Evolutionary conservation across 2,329 filamentous ascomycete species (phyloP).

Genomic region (Aspergillus brasiliensis): DNA sequence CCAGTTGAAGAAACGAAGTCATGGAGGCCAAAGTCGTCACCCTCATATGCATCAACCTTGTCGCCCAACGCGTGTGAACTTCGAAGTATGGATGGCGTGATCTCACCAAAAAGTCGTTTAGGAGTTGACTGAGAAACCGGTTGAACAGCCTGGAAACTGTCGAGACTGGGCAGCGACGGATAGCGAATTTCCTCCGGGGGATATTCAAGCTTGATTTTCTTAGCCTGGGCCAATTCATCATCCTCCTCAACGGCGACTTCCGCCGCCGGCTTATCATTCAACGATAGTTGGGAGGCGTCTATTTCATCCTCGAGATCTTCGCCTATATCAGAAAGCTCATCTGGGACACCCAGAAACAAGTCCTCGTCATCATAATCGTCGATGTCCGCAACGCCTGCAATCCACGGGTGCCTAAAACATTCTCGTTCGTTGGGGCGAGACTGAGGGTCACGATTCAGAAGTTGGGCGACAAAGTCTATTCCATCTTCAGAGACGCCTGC

Average conservation of each 20-base stretch:
- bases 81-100: conserved; percentile 57
- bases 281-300: conserved; percentile 65
- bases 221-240: conserved; percentile 38
- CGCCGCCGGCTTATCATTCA: conserved; percentile 52
- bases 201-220: conserved; percentile 38
- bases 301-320: conserved; percentile 45
- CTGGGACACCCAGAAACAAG: conserved; percentile 53
- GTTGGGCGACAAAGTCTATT: conserved; percentile 73
- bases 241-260: conserved; percentile 38
- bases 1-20: conserved; percentile 43
- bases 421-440: conserved; percentile 72
- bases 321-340: conserved; percentile 38
- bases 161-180: conserved; percentile 45
- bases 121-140: conserved; percentile 29
- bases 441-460: conserved; percentile 79
- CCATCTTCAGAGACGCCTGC: conserved; percentile 64
- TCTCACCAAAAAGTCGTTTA: conserved; percentile 63
- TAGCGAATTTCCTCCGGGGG: conserved; percentile 40
- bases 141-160: conserved; percentile 36
- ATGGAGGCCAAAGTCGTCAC: conserved; percentile 39
- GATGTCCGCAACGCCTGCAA: conserved; percentile 57
- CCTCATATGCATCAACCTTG: conserved; percentile 31
- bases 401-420: conserved; percentile 74
- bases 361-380: conserved; percentile 66
- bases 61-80: conserved; percentile 54